A percentile compares a stretch with the other conserved stretches of the same genome.
Evolutionary conservation across 2,329 filamentous ascomycete species (phyloP).

Genomic region (Curvularia eragrostidis): DNA sequence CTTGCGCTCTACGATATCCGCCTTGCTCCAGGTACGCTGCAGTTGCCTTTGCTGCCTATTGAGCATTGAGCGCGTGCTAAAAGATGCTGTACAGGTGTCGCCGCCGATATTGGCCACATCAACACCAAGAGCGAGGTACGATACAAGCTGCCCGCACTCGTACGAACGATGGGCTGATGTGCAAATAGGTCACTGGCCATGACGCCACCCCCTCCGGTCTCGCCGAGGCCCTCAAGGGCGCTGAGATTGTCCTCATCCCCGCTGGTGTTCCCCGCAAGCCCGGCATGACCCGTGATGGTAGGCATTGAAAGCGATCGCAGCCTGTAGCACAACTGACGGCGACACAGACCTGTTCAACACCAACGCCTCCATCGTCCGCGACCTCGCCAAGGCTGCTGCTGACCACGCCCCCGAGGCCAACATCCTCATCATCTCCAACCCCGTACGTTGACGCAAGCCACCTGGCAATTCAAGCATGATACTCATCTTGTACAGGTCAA

Average conservation of each 20-base stretch:
- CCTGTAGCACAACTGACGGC: conserved; percentile 19
- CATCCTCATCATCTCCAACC: conserved; percentile 97
- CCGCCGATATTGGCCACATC: conserved; percentile 97
- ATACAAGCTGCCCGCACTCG: background rate
- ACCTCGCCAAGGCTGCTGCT: conserved; percentile 93
- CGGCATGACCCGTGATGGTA: conserved; percentile 97
- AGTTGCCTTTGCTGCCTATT: conserved; percentile 1
- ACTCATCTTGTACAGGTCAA: conserved; percentile 68
- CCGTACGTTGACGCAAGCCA: conserved; percentile 59
- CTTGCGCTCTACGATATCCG: conserved; percentile 98
- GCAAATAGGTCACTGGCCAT: conserved; percentile 77
- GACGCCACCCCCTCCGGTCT: conserved; percentile 79
- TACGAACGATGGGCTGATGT: conserved; percentile 28
- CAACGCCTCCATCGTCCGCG: conserved; percentile 98
- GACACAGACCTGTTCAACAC: conserved; percentile 96
- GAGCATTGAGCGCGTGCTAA: conserved; percentile 20
- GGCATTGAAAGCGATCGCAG: conserved; percentile 24
- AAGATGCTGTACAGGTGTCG: conserved; percentile 73
- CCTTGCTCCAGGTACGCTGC: conserved; percentile 80
- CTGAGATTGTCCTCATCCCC: conserved; percentile 96
- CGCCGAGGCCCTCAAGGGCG: conserved; percentile 77
- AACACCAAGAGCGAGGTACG: conserved; percentile 88
- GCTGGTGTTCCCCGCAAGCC: conserved; percentile 99
- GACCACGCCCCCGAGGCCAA: conserved; percentile 90
- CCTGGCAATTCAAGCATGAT: background rate